Percentiles rank a stretch among this genome's conserved stretches.
Evolutionary conservation across 2,329 filamentous ascomycete species (phyloP).

Genomic region (Coniochaeta sp.): DNA sequence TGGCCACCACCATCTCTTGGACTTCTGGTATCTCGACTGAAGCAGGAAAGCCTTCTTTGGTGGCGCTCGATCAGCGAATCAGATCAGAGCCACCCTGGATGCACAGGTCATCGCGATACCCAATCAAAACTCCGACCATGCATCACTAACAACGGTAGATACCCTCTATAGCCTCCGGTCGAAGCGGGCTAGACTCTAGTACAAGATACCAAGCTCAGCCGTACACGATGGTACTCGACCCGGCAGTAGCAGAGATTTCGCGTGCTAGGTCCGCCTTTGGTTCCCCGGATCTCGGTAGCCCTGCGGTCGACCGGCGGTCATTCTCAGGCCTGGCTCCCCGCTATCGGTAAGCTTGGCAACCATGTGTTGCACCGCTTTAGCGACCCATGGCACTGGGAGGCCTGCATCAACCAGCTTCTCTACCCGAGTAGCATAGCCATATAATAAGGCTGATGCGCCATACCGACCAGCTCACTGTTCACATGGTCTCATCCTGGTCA

Average conservation of each 20-base stretch:
- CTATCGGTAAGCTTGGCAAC: background rate
- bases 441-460: background rate
- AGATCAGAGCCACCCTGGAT: background rate
- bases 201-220: background rate
- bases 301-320: background rate
- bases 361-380: background rate
- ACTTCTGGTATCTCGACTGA: background rate
- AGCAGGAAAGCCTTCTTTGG: background rate
- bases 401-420: background rate
- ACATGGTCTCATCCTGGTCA: background rate
- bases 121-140: background rate
- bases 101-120: background rate
- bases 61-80: background rate
- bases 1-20: background rate
- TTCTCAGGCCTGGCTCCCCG: background rate
- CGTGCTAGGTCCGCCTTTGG: background rate
- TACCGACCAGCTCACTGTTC: background rate
- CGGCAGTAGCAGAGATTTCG: background rate
- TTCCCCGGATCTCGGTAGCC: background rate
- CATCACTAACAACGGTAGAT: background rate
- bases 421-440: background rate
- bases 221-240: background rate
- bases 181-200: background rate
- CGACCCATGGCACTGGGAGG: background rate
- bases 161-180: background rate